Evolutionary conservation across 306 rosid species (phyloP), one percentile per base, ranked within the genome.

Genomic region (Rubus idaeus): DNA sequence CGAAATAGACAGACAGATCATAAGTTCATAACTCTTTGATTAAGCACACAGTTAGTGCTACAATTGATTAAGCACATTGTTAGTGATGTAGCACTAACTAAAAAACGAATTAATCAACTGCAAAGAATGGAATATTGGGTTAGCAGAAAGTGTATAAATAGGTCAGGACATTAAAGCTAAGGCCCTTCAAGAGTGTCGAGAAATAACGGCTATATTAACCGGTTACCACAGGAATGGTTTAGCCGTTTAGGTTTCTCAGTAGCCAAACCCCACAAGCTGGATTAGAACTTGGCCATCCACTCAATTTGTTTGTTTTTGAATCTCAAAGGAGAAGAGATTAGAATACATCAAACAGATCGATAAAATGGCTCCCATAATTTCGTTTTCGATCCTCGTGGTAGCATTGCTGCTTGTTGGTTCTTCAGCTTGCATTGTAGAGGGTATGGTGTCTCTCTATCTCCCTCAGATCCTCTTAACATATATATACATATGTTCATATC

Each of bases 351-450:
- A 37, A 37, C 69, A 3, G 69, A n/a, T n/a, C n/a, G n/a, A 64
- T 61, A 4, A 64, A 42, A 88, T 90, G 91, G 74, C 78, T 37
- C 18, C 63, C 6, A 8, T 16, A 75, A 30, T 84, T 81, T 26
- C 40, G 76, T 12, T 84, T 70, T 68, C 79, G 40, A 46, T 83
- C 40, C 69, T 91, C 62, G 50, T 82, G 17, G 44, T 86, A 0
- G 63, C 86, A 17, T 45, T 82, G 69, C 82, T 87, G 17, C 71
- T 80, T 44, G 74, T 81, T 46, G 63, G 70, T 70, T 63, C 79
- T 79, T 82, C 83, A 21, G 87, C 90, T 64, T 64, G 69, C 47
- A 1, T 39, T 7, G 23, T 64, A 3, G 13, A 64, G 17, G 18
- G 86, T 86, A 89, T 40, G 81, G 11, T 72, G 55, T 78, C 63